Evolutionary conservation across 108 stramenopile species (phyloP), one percentile per base, ranked within the genome.

Genomic region (Skeletonema grethae): DNA sequence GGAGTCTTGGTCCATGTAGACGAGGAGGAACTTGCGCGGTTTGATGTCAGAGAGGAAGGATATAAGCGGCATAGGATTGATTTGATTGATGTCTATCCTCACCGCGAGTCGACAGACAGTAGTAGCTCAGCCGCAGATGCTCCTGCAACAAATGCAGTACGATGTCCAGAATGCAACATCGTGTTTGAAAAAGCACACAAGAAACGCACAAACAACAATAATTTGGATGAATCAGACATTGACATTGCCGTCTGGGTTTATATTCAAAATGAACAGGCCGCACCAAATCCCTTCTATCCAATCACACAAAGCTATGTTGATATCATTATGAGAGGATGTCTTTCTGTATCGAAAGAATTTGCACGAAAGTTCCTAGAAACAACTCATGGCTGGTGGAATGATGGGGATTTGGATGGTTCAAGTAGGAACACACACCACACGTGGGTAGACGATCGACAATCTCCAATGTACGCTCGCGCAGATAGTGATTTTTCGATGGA

Each of bases 241-340:
- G 18, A 63, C 18, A 55, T 83, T 22, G 18, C 63, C 18, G 72
- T 91, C 8, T 91, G 90, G 90, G 85, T 89, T 11, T 91, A 91
- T 36, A 71, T 87, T 30, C 88, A 75, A 61, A 70, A 76, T 63
- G 64, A 77, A 0, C 36, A 61, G 9, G 11, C 43, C 4, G 65
- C 70, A 25, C 73, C 86, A 5, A 69, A 86, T 9, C 46, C 57
- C 16, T 31, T 67, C 29, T 81, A 78, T 69, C 90, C 90, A 2
- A 87, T 91, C 43, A 67, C 76, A 9, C 90, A 91, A 68, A 82
- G 80, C 16, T 91, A 91, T 59, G 84, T 91, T 12, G 90, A 91
- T 72, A 84, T 87, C 20, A 87, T 87, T 18, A 58, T 89, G 62
- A 62, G 88, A 60, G 90, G 90, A 9, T 91, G 88, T 60, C 66